phyloP scores from a whole-genome alignment of 805 yeast species.

The Schizosaccharomyces cryophilus region DNA sequence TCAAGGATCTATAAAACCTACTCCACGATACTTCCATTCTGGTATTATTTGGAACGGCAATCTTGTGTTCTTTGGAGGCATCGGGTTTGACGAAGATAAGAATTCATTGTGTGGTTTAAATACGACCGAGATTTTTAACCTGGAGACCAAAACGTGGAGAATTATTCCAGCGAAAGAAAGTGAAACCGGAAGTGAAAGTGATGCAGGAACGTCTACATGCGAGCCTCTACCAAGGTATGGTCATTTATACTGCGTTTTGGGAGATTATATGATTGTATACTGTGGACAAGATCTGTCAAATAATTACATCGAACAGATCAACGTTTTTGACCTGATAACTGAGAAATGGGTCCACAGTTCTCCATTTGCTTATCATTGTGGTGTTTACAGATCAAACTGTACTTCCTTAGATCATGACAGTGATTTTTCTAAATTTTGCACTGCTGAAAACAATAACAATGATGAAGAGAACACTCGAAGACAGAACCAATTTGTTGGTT shows the following conservation, averaged over 20 bases:
- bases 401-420: neutral
- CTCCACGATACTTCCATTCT: neutral
- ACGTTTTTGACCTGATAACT: slow-evolving; percentile 3
- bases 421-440: neutral
- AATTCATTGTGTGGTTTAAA: neutral
- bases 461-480: neutral
- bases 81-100: neutral
- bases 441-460: neutral
- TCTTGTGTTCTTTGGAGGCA: neutral
- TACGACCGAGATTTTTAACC: neutral
- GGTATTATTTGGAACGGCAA: neutral
- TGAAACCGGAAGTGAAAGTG: neutral
- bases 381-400: slow-evolving; percentile 2
- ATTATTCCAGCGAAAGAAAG: neutral
- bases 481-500: neutral
- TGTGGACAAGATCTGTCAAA: slow-evolving; percentile 9
- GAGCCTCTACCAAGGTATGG: slow-evolving; percentile 4
- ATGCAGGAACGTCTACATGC: neutral
- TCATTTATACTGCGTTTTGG: slow-evolving; percentile 6
- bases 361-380: neutral
- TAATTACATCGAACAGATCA: slow-evolving; percentile 5
- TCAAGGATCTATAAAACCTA: neutral
- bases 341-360: neutral
- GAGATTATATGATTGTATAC: slow-evolving; percentile 4
- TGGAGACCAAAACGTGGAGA: neutral